phyloP scores from a whole-genome alignment of 345 rosid species.

The Pelargonium nanum region DNA sequence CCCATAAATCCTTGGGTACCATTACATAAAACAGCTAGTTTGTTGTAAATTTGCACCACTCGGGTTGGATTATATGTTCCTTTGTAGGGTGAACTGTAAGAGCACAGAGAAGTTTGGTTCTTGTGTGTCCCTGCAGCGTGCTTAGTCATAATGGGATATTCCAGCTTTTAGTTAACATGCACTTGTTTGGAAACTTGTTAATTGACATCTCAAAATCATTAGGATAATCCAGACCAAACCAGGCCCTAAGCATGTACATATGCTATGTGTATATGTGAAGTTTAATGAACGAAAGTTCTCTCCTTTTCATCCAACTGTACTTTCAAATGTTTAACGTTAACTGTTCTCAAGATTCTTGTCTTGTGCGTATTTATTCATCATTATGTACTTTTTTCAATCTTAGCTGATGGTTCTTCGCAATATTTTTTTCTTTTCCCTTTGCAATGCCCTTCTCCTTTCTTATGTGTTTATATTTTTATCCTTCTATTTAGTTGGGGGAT shows the following conservation, averaged over 20 bases:
- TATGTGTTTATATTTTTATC: neutral
- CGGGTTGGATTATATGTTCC: neutral
- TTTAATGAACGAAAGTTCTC: too few relatives aligned
- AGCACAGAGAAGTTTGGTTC: neutral
- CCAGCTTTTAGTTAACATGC: neutral
- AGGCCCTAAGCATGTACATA: neutral
- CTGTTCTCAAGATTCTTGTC: neutral
- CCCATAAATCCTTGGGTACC: neutral
- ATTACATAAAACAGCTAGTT: neutral
- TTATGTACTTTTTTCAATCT: neutral
- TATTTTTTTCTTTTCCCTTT: neutral
- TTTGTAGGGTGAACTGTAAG: neutral
- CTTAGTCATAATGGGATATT: neutral
- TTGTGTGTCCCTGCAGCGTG: neutral
- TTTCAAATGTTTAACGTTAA: too few relatives aligned
- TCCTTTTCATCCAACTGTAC: neutral
- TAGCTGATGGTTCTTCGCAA: neutral
- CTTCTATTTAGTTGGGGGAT: conserved; percentile 37
- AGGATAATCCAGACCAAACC: neutral
- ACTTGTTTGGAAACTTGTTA: neutral
- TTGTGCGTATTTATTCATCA: neutral
- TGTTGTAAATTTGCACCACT: neutral
- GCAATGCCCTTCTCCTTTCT: neutral
- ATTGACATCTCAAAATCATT: neutral
- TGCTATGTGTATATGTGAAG: neutral